phyloP scores from a whole-genome alignment of 345 rosid genomes.

The Corchorus olitorius region DNA sequence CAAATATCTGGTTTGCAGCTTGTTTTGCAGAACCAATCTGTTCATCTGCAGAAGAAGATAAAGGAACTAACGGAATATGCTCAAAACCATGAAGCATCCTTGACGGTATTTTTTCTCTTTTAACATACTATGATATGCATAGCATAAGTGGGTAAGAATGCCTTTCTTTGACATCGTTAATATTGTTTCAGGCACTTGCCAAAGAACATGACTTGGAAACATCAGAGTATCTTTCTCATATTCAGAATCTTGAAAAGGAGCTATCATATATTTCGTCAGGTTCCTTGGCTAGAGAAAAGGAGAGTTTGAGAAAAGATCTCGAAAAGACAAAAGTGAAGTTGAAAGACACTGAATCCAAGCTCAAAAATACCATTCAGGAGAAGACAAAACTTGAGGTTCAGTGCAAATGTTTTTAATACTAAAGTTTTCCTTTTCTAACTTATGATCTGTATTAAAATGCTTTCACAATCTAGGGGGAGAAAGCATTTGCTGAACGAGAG shows the following conservation, averaged over 20 bases:
- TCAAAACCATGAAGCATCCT: conserved; percentile 47
- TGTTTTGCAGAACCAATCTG: conserved; percentile 43
- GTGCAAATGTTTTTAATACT: not conserved
- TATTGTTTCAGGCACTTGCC: conserved; percentile 50
- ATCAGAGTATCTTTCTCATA: conserved; percentile 51
- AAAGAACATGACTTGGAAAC: conserved; percentile 60
- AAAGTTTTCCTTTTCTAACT: conserved; percentile 5
- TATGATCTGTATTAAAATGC: not conserved
- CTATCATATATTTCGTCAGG: conserved; percentile 57
- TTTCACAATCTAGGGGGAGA: conserved; percentile 63
- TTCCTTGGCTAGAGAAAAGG: conserved; percentile 76
- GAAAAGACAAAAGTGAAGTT: conserved; percentile 80
- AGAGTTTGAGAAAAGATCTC: conserved; percentile 74
- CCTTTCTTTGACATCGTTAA: conserved; percentile 8
- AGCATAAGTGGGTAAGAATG: not conserved
- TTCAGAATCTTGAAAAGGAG: conserved; percentile 76
- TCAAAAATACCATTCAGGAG: conserved; percentile 84
- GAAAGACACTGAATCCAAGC: conserved; percentile 82
- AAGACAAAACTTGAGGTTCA: conserved; percentile 95
- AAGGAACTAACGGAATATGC: conserved; percentile 48
- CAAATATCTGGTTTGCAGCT: conserved; percentile 41
- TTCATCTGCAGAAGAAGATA: conserved; percentile 54
- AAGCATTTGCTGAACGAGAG: conserved; percentile 84
- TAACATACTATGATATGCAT: not conserved
- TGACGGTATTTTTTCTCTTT: conserved; percentile 38